A percentile compares a stretch with the other conserved stretches of the same genome.
phyloP scores from a whole-genome alignment of 257 asterid genomes.

The Solanum bukasovii region DNA sequence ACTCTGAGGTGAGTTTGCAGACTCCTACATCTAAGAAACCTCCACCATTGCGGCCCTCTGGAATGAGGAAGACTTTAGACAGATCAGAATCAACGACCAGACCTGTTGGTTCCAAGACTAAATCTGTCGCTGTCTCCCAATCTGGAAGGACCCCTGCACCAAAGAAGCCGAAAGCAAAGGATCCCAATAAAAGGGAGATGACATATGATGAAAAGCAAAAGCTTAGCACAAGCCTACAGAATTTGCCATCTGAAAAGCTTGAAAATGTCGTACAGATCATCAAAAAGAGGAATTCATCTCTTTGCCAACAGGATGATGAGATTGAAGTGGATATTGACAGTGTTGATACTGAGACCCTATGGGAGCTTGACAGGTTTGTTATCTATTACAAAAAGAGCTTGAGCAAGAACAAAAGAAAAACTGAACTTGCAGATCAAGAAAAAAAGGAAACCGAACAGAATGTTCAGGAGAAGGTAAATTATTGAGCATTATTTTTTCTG shows the following conservation, averaged over 20 bases:
- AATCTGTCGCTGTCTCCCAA: constrained; percentile 16
- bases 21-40: constrained; percentile 44
- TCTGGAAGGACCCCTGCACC: constrained; percentile 35
- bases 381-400: constrained; percentile 61
- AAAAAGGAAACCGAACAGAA: constrained; percentile 22
- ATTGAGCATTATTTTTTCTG: neutral
- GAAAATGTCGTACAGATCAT: constrained; percentile 72
- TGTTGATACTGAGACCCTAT: constrained; percentile 85
- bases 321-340: constrained; percentile 87
- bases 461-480: constrained; percentile 43
- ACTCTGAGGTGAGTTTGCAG: constrained; percentile 34
- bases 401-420: constrained; percentile 66
- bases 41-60: constrained; percentile 25
- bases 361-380: constrained; percentile 95
- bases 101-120: constrained; percentile 29
- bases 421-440: constrained; percentile 35
- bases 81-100: constrained; percentile 26
- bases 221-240: constrained; percentile 63
- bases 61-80: constrained; percentile 18
- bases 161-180: constrained; percentile 93
- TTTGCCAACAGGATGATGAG: constrained; percentile 80
- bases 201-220: constrained; percentile 88
- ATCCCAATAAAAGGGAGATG: constrained; percentile 84
- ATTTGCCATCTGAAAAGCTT: constrained; percentile 81
- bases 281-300: constrained; percentile 67